Conservation (phyloP, 1,284 basidiomycete genomes). For the Takashimella tepidaria region DNA sequence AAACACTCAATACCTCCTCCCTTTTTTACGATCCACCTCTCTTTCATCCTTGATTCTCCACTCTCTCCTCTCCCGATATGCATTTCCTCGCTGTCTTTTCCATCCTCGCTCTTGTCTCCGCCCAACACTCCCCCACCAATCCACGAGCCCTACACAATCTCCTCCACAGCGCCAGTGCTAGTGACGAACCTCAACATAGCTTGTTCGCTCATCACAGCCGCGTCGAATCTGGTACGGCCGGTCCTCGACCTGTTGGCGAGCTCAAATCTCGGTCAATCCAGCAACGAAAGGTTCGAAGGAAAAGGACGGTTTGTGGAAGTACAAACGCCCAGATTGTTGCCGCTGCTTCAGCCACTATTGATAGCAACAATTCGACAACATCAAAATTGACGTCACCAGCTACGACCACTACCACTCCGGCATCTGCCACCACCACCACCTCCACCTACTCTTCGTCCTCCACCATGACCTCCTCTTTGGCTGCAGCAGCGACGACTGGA, state of each 20-base stretch:
- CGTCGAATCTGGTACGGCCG: no score
- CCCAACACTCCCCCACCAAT: not conserved
- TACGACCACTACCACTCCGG: not conserved
- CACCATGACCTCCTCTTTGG: slow-evolving; percentile 2
- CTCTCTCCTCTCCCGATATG: not conserved
- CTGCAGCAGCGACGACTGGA: not conserved
- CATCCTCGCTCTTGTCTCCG: not conserved
- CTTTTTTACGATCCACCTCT: not conserved
- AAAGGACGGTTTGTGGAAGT: not conserved
- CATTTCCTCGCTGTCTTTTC: not conserved
- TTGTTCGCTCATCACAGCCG: no score
- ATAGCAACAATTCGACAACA: no score
- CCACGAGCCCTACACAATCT: not conserved
- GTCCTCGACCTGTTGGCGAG: no score
- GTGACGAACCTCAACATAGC: no score
- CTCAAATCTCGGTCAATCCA: not conserved
- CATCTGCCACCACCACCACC: not conserved
- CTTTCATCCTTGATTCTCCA: not conserved
- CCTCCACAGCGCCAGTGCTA: not conserved
- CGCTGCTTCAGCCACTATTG: not conserved
- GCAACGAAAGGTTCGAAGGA: not conserved
- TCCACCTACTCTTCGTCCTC: slow-evolving; percentile 1
- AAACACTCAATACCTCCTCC: no score
- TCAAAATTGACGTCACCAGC: not conserved
- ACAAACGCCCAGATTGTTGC: not conserved